Conservation (phyloP, 1,284 basidiomycete genomes). For the Fomitopsis betulina region DNA sequence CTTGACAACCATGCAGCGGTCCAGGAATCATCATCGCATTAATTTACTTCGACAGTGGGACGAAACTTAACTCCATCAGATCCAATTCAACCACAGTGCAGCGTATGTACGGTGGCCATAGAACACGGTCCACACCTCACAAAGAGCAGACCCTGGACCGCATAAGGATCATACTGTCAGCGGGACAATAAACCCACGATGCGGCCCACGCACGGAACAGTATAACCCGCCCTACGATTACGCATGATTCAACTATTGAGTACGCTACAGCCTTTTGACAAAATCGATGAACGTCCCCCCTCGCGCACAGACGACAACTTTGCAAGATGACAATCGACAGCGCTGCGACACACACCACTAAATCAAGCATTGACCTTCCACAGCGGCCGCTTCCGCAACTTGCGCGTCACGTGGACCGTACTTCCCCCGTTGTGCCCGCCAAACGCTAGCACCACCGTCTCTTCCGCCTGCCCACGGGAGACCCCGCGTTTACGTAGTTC, state of each 20-base stretch:
- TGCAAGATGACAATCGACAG: constrained; percentile 7
- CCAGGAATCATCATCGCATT: not conserved
- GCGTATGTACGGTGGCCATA: not conserved
- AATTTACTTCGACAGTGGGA: not conserved
- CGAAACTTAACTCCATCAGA: not conserved
- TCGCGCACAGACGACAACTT: constrained; percentile 1
- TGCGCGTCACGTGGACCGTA: constrained; percentile 80
- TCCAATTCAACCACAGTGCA: not conserved
- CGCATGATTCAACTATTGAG: not conserved
- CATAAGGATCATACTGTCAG: too few species aligned
- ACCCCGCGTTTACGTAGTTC: constrained; percentile 70
- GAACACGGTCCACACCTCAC: not conserved
- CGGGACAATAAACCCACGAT: too few species aligned
- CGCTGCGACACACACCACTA: constrained; percentile 1
- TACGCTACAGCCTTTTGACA: not conserved
- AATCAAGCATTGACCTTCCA: constrained; percentile 77
- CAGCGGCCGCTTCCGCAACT: constrained; percentile 74
- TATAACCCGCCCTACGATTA: not conserved
- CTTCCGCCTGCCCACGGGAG: constrained; percentile 60
- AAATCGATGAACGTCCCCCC: not conserved
- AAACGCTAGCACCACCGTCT: constrained; percentile 84
- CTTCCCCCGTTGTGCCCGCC: constrained; percentile 67
- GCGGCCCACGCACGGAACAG: too few species aligned
- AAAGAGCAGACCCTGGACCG: too few species aligned
- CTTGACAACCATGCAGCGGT: not conserved